Base-by-base conservation (phyloP, 495 filamentous ascomycete species). In the Aspergillus ellipticus region DNA sequence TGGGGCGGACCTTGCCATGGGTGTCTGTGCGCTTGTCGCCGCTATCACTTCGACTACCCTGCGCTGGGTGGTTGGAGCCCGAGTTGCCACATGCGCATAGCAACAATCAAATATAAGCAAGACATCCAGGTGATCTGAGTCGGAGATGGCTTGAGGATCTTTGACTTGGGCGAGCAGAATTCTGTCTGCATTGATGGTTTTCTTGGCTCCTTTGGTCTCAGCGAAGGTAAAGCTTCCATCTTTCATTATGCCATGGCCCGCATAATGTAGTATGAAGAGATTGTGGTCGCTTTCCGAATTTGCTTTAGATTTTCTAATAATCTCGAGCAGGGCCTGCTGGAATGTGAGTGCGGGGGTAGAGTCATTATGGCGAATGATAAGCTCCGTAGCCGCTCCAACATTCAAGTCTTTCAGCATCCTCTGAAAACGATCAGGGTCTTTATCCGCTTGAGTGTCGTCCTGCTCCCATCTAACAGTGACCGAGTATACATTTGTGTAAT, bases 251-350 rank as follows among this genome's bases (percentile, higher is more conserved):
- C 52, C 57, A 43, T 60, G 52, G 21, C 57, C 53, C 11, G 47
- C 57, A 48, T 60, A 60, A 49, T 60, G 57, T 37, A 60, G 48
- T 39, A 60, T 60, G 45, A 50, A 24, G 48, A 56, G 48, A 31
- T 47, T 52, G 49, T 53, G 29, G 7, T 53, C 48, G 42, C 28
- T 43, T 31, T 55, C 51, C 16, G 39, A 19, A 4, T 42, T 42
- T 5, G 39, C 39, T 4, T 6, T 5, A 13, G 39, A 42, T 4
- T 19, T 19, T 42, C n/a, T 13, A n/a, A 42, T 15, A 19, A 42
- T 6, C 6, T 42, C 16, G 5, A 15, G 16, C 4, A 42, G 16
- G 39, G 16, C 39, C 15, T 19, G 39, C 5, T 19, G 11, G 39
- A 47, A 47, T 5, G 43, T 47, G 7, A 21, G 43, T 47, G 5